Base-by-base conservation (phyloP, 1,284 basidiomycete species). In the Vanrija humicola region DNA sequence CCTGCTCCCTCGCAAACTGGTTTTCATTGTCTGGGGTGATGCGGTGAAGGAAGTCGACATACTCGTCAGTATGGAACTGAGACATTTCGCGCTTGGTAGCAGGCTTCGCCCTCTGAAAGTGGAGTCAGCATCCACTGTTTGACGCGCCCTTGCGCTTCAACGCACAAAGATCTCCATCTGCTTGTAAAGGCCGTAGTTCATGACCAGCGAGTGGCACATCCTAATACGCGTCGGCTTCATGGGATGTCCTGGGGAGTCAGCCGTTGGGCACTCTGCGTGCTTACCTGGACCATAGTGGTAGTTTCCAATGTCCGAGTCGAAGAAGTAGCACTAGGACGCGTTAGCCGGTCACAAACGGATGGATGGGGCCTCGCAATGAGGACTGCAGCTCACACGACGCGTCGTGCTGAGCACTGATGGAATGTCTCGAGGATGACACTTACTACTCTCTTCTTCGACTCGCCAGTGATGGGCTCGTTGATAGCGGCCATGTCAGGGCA, bases 171-270 rank as follows among this genome's bases (percentile, higher is more conserved):
- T 95, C 77, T 95, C 91, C 91, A 95, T 95, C 77, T 91, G 90
- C 79, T 93, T 93, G 79, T 95, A 95, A 16, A 95, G 78, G 23
- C 94, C 94, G 73, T 98, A 98, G 79, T 98, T 98, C 96, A 98
- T 98, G 54, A 98, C 95, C 40, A 99, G 83, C 9, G 93, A 95
- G 78, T 99, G 96, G 72, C 94, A 97, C 96, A 99, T 98, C 65
- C 95, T 88, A 80, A 98, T 97, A 21, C 95, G 83, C 21, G 91
- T 94, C 12, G 94, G 93, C 75, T 97, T 96, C 92, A 96, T 96
- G 1, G 76, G 78, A 57, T 80, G 77, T 6, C 73, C 75, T 68
- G 46, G 6, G 44, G 40, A 46, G 46, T 38, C 15, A 34, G 29
- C n/a, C 26, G 16, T 18, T 29, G 9, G 19, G 15, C 23, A 43